phyloP scores from a whole-genome alignment of 495 filamentous ascomycete genomes.

The Parmelia sp. region DNA sequence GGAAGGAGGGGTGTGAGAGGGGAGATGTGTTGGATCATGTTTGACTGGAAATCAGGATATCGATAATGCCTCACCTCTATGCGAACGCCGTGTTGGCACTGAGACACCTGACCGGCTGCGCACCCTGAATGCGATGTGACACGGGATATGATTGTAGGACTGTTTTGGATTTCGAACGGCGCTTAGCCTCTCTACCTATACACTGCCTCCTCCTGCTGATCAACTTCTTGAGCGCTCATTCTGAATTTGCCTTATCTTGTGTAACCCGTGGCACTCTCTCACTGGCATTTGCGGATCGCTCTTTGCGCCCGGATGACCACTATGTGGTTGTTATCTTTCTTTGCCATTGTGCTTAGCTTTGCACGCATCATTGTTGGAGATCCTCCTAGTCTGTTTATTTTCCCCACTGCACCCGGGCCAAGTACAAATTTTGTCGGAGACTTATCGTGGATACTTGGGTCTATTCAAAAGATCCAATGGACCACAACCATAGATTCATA shows the following conservation, averaged over 20 bases:
- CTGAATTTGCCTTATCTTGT: background rate
- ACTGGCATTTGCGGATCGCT: conserved; percentile 1
- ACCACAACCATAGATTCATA: background rate
- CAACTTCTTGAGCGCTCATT: background rate
- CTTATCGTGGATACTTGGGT: conserved; percentile 1
- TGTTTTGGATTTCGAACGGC: background rate
- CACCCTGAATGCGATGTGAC: no score
- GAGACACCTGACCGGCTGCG: no score
- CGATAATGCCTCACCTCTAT: background rate
- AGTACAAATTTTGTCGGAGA: background rate
- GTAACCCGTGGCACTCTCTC: background rate
- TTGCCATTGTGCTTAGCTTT: background rate
- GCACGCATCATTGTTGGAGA: background rate
- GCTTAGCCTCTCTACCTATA: background rate
- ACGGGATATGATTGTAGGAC: background rate
- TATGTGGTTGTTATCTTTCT: conserved; percentile 1
- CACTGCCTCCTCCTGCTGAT: background rate
- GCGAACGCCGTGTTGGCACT: no score
- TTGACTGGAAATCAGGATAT: no score
- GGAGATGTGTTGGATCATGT: no score
- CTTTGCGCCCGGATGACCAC: background rate
- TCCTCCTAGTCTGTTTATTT: background rate
- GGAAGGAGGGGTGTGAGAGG: no score
- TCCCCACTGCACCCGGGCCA: background rate
- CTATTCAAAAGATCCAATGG: conserved; percentile 5